These are phyloP conservation scores for Rauvolfia tetraphylla DNA, from an alignment of 257 asterid species.

Conservation along the genomic window DNA sequence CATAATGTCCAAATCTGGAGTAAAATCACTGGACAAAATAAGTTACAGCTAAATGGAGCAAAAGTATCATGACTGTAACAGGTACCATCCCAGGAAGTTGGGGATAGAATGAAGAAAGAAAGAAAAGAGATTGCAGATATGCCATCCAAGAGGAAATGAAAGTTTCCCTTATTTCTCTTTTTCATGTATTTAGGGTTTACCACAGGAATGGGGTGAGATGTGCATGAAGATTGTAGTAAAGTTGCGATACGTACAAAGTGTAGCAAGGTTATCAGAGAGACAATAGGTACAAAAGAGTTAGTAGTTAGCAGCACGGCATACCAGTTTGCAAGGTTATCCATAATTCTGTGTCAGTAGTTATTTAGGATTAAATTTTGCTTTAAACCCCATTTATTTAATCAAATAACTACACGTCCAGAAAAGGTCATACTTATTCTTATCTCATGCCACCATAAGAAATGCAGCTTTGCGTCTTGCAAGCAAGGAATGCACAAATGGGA, in stretches of 20 bases:
- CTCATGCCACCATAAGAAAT: background rate
- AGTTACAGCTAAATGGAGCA: background rate
- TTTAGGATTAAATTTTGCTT: background rate
- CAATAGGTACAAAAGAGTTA: background rate
- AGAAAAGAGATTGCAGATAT: background rate
- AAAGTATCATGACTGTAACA: background rate
- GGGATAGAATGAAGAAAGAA: background rate
- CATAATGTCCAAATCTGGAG: background rate
- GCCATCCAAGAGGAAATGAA: background rate
- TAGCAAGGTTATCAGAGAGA: background rate
- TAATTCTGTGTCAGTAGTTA: background rate
- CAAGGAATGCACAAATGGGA: background rate
- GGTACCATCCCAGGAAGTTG: background rate
- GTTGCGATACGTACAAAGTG: background rate
- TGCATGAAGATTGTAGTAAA: conserved; percentile 1
- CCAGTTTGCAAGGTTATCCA: background rate
- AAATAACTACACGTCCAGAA: background rate
- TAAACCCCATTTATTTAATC: background rate
- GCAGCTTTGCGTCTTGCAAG: background rate
- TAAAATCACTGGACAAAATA: background rate
- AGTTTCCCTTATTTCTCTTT: background rate
- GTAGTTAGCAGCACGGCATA: background rate
- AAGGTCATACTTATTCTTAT: background rate
- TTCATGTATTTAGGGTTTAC: background rate
- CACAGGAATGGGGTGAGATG: background rate